A percentile compares a stretch with the other conserved stretches of the same genome.
Evolutionary conservation across 495 filamentous ascomycete genomes (phyloP).

Genomic region (Lepraria neglecta): DNA sequence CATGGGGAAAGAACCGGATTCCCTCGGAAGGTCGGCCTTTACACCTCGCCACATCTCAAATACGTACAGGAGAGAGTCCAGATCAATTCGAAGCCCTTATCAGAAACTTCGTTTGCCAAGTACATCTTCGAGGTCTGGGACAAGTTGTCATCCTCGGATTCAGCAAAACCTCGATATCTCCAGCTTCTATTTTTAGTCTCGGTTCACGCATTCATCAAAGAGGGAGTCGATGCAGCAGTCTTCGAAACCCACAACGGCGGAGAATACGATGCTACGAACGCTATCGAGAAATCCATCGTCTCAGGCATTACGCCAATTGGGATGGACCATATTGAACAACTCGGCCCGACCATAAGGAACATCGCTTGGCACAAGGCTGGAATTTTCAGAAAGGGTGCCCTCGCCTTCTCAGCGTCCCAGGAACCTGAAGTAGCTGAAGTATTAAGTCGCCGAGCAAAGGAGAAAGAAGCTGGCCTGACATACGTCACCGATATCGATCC

Average conservation of each 20-base stretch:
- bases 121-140: slow-evolving; percentile 68
- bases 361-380: slow-evolving; percentile 92
- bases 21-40: slow-evolving; percentile 50
- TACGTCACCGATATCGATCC: slow-evolving; percentile 50
- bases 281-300: slow-evolving; percentile 59
- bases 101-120: slow-evolving; percentile 45
- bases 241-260: slow-evolving; percentile 83
- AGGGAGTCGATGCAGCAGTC: slow-evolving; percentile 63
- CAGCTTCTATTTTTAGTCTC: slow-evolving; percentile 65
- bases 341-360: slow-evolving; percentile 67
- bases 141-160: slow-evolving; percentile 28
- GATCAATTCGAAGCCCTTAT: slow-evolving; percentile 48
- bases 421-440: slow-evolving; percentile 49
- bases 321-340: slow-evolving; percentile 68
- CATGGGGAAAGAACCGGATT: slow-evolving; percentile 34
- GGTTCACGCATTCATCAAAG: slow-evolving; percentile 65
- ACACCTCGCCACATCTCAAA: slow-evolving; percentile 61
- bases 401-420: slow-evolving; percentile 65
- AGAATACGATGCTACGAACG: slow-evolving; percentile 78
- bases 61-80: slow-evolving; percentile 59
- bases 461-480: slow-evolving; percentile 50
- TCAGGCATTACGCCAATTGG: slow-evolving; percentile 68
- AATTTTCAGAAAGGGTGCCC: slow-evolving; percentile 63
- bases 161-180: slow-evolving; percentile 47
- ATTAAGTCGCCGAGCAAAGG: slow-evolving; percentile 54